Evolutionary conservation across 2,329 filamentous ascomycete species (phyloP).

Genomic region (Lachnellula subtilissima): DNA sequence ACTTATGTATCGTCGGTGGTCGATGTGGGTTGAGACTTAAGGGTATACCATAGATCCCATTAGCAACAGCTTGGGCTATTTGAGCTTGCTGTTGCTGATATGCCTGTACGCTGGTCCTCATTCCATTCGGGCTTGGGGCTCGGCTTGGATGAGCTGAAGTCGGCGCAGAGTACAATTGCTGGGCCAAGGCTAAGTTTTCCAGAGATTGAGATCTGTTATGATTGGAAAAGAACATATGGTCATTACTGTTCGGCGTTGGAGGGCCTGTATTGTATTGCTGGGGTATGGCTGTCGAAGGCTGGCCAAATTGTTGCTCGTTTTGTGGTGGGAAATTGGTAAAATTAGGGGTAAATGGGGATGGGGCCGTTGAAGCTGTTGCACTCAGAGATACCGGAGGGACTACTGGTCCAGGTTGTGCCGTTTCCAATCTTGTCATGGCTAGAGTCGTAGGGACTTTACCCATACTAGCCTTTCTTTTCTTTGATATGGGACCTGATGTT

Average conservation of each 20-base stretch:
- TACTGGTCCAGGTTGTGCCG: constrained; percentile 39
- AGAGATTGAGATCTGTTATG: constrained; percentile 57
- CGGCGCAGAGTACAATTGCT: constrained; percentile 66
- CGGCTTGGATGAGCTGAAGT: constrained; percentile 70
- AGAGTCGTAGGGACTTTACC: constrained; percentile 67
- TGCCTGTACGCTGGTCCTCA: constrained; percentile 43
- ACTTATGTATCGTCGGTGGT: constrained; percentile 68
- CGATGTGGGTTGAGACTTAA: constrained; percentile 46
- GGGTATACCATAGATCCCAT: constrained; percentile 47
- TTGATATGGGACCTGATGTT: constrained; percentile 60
- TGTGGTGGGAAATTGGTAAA: constrained; percentile 39
- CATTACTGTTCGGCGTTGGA: constrained; percentile 61
- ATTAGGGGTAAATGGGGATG: constrained; percentile 51
- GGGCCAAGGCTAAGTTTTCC: constrained; percentile 55
- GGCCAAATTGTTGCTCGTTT: constrained; percentile 30
- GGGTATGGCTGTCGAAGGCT: constrained; percentile 17
- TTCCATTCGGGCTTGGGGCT: constrained; percentile 63
- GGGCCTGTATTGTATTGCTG: constrained; percentile 53
- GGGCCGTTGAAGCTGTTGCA: constrained; percentile 35
- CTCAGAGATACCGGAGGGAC: constrained; percentile 34
- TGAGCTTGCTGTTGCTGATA: constrained; percentile 38
- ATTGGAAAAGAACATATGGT: constrained; percentile 53
- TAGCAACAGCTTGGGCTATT: constrained; percentile 44
- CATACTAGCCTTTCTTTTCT: constrained; percentile 77
- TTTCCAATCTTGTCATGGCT: constrained; percentile 78